These are phyloP conservation scores for Salix caprea DNA, from an alignment of 345 rosid species.

Conservation along the genomic window DNA sequence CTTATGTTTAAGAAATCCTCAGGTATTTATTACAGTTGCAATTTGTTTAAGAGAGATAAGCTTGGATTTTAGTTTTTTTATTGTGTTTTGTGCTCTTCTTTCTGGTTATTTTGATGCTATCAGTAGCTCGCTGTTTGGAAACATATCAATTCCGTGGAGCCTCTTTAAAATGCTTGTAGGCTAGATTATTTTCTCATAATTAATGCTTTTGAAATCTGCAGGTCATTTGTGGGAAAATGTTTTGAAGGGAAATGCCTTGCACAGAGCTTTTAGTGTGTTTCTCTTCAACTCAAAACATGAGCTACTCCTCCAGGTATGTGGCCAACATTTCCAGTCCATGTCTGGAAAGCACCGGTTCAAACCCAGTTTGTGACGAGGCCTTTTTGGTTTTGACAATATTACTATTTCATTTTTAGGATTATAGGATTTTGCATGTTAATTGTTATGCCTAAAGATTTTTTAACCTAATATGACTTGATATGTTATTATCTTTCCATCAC, in stretches of 20 bases:
- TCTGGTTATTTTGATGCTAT: background rate
- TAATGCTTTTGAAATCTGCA: slow-evolving; percentile 30
- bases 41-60: background rate
- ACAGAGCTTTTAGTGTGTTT: slow-evolving; percentile 97
- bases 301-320: slow-evolving; percentile 87
- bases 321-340: background rate
- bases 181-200: background rate
- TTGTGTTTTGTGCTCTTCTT: background rate
- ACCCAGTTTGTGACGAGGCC: no score
- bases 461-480: background rate
- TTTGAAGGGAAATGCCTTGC: slow-evolving; percentile 66
- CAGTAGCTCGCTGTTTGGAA: background rate
- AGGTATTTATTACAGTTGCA: no score
- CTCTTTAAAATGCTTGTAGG: background rate
- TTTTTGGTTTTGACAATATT: background rate
- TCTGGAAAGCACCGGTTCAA: no score
- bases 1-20: no score
- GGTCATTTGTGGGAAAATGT: slow-evolving; percentile 98
- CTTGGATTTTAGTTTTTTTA: background rate
- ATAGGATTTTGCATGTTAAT: background rate
- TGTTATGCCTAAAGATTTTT: background rate
- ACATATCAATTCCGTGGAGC: background rate
- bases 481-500: no score
- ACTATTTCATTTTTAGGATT: no score
- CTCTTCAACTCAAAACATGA: slow-evolving; percentile 89